phyloP scores from a whole-genome alignment of 805 yeast genomes.

The Barnettozyma californica region DNA sequence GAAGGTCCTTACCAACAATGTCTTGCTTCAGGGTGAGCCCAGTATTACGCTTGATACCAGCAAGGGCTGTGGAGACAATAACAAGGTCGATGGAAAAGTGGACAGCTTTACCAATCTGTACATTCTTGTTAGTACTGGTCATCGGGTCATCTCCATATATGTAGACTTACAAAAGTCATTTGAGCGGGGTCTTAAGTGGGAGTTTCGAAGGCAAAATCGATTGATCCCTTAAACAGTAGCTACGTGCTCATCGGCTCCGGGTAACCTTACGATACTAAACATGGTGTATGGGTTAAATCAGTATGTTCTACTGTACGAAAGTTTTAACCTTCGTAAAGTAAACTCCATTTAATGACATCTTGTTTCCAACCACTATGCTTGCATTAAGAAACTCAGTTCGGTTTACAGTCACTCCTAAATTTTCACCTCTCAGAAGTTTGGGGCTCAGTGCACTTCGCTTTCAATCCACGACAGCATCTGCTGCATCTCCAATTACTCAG shows the following conservation, averaged over 20 bases:
- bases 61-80: conserved; percentile 59
- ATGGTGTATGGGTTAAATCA: neutral
- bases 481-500: neutral
- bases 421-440: neutral
- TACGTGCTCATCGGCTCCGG: neutral
- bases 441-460: conserved; percentile 2
- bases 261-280: neutral
- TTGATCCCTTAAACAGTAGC: neutral
- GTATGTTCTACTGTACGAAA: neutral
- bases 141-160: neutral
- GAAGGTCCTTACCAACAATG: conserved; percentile 37
- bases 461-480: conserved; percentile 2
- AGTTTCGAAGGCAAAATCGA: neutral
- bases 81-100: conserved; percentile 58
- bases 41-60: conserved; percentile 68
- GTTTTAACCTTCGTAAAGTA: neutral
- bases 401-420: neutral
- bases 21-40: conserved; percentile 60
- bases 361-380: neutral
- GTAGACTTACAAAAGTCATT: conserved; percentile 5
- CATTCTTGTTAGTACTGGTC: neutral
- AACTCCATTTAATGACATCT: too few species aligned
- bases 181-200: neutral
- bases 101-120: conserved; percentile 44
- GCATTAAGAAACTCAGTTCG: conserved; percentile 2